Conservation (phyloP, 164 flowering plant species). For the Magnolia officinalis region DNA sequence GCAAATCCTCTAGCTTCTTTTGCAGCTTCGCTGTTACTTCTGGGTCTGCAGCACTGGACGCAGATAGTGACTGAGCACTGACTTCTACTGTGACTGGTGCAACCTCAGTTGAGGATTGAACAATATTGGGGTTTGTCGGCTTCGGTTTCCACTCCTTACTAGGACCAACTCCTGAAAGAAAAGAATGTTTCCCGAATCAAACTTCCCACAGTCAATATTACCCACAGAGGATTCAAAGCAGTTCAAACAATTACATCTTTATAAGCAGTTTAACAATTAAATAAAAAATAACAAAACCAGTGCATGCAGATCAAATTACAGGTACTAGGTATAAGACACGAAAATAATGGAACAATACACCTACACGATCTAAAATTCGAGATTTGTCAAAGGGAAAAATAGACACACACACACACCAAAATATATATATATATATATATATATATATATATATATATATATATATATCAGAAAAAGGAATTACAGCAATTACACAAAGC, state of each 20-base stretch:
- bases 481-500: not conserved
- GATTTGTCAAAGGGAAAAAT: no score
- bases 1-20: slow-evolving; percentile 54
- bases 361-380: no score
- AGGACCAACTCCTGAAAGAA: slow-evolving; percentile 40
- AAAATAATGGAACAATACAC: no score
- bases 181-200: not conserved
- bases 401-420: no score
- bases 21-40: slow-evolving; percentile 46
- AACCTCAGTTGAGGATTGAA: slow-evolving; percentile 40
- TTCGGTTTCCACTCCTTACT: slow-evolving; percentile 88
- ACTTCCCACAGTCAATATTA: not conserved
- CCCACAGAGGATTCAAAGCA: not conserved
- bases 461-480: no score
- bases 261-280: not conserved
- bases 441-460: no score
- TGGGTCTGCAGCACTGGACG: slow-evolving; percentile 22
- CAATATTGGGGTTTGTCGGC: slow-evolving; percentile 29
- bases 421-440: no score
- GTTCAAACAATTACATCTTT: not conserved
- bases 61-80: slow-evolving; percentile 21
- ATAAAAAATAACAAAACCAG: not conserved
- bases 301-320: no score
- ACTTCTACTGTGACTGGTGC: slow-evolving; percentile 31
- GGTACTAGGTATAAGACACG: no score